Percentiles rank a stretch among this genome's conserved stretches.
These are phyloP conservation scores for Mucor ambiguus DNA, from an alignment of 371 early-diverging fungal species.

Conservation along the genomic window DNA sequence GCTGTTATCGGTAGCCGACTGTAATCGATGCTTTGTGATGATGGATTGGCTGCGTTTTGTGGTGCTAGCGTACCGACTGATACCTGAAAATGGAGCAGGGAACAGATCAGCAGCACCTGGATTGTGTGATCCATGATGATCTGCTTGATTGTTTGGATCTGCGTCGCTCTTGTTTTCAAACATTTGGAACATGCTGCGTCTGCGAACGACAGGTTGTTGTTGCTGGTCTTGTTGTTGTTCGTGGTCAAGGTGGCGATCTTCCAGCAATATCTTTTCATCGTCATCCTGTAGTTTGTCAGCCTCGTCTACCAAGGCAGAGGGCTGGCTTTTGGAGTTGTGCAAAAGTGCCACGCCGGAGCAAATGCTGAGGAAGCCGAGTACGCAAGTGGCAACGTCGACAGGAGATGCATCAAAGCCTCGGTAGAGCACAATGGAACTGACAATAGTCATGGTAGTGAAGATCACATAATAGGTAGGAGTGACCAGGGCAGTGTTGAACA, in stretches of 20 bases:
- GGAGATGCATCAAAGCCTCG: constrained; percentile 83
- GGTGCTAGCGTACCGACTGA: constrained; percentile 35
- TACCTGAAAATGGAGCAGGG: constrained; percentile 38
- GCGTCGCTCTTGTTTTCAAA: constrained; percentile 31
- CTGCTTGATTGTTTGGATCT: constrained; percentile 19
- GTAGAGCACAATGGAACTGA: constrained; percentile 86
- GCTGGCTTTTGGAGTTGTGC: constrained; percentile 41
- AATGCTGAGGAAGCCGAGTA: constrained; percentile 90
- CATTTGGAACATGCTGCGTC: constrained; percentile 31
- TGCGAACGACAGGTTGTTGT: neutral
- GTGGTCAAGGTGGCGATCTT: constrained; percentile 1
- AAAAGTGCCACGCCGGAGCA: constrained; percentile 58
- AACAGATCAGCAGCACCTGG: constrained; percentile 40
- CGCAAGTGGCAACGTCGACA: constrained; percentile 80
- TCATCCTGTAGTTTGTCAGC: constrained; percentile 2
- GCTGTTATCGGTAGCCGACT: neutral
- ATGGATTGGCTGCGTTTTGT: constrained; percentile 27
- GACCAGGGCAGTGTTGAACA: constrained; percentile 90
- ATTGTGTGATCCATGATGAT: constrained; percentile 14
- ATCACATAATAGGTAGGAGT: constrained; percentile 94
- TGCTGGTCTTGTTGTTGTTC: neutral
- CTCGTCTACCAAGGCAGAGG: neutral
- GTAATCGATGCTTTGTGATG: constrained; percentile 6
- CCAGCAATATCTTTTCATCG: constrained; percentile 12
- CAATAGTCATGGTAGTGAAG: constrained; percentile 92